Base-by-base conservation (phyloP, 139 green algal genomes). In the Coelastrella sp. region DNA sequence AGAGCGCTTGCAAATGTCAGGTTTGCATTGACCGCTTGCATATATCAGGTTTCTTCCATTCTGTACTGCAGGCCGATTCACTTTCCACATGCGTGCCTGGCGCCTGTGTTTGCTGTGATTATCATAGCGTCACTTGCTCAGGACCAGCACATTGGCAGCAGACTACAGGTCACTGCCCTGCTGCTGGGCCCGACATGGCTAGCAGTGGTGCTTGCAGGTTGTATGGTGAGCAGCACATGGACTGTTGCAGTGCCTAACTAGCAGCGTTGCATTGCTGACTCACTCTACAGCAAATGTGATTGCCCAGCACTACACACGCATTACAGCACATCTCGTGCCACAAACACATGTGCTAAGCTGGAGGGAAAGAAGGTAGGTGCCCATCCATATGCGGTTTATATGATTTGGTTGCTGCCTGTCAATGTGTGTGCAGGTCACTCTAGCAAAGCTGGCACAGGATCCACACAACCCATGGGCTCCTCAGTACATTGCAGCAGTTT, bases 121-220 rank as follows among this genome's bases (percentile, higher is more conserved):
- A 49, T 88, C 9, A 70, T 88, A 11, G 68, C 49, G 11, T 27
- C 19, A 7, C 66, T 88, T 19, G 66, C 84, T 3, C 49, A 56
- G 8, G 84, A 88, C 49, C 84, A 88, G 84, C 84, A 88, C 25
- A 22, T 88, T 19, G 84, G 84, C 84, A 88, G 25, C 9, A 72
- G 84, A 20, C 14, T 88, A 6, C 66, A 80, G 66, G 84, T 88
- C 15, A 79, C 82, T 57, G 84, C 66, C 20, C 49, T 80, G 68
- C 49, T 88, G 84, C 49, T 88, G 66, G 84, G 84, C 17, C 84
- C 84, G 20, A 59, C 68, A 27, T 88, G 84, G 84, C 35, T 88
- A 25, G 84, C 84, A n/a, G 84, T 68, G 35, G 15, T 88, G 35
- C 84, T 88, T 22, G 66, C 84, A 19, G 68, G 61, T 8, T 5